Base-by-base conservation (phyloP, 805 yeast genomes). In the Yarrowia bubula region DNA sequence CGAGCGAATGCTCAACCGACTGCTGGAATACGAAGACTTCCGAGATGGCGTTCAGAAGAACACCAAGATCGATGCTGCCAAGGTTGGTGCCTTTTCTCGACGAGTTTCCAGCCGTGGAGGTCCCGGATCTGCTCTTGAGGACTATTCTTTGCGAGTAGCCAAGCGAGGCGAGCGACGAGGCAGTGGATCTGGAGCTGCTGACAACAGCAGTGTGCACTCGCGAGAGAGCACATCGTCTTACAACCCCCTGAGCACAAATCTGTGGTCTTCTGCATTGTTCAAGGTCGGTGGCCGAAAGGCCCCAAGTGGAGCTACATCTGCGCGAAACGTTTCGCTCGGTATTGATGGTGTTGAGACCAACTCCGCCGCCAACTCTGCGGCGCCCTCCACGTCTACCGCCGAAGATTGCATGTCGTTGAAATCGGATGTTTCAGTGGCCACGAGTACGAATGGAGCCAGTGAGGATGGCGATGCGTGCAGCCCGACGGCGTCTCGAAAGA, bases 1-100 rank as follows among this genome's bases (percentile, higher is more conserved):
- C 37, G 77, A 75, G 66, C 68, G 75, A 11, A 71, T 75, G 15
- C 76, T 75, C 4, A 69, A 70, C 44, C 72, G 78, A 8, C 71
- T 75, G 58, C 70, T 75, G 15, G 76, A 73, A 60, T 72, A 71
- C 63, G 53, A 67, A 42, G 72, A 70, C 48, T 75, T 75, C 64
- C 64, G 64, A 33, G 64, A 33, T 6, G 70, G 66, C 3, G 67
- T 65, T 8, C 47, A 47, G 46, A 65, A 31, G 44, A 42, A 55
- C 64, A 63, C 58, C 15, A 67, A 37, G 18, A 44, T 58, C 43
- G 53, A 44, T n/a, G 42, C 43, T 32, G 50, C 60, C 37, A 43
- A 35, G 53, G 42, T 44, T 13, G 50, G 43, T 17, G 63, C 42
- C 8, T 64, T 55, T 15, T 42, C 53, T 10, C 63, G 64, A 39